These are phyloP conservation scores for Ganoderma resinaceum DNA, from an alignment of 1,284 basidiomycete species.

Conservation along the genomic window DNA sequence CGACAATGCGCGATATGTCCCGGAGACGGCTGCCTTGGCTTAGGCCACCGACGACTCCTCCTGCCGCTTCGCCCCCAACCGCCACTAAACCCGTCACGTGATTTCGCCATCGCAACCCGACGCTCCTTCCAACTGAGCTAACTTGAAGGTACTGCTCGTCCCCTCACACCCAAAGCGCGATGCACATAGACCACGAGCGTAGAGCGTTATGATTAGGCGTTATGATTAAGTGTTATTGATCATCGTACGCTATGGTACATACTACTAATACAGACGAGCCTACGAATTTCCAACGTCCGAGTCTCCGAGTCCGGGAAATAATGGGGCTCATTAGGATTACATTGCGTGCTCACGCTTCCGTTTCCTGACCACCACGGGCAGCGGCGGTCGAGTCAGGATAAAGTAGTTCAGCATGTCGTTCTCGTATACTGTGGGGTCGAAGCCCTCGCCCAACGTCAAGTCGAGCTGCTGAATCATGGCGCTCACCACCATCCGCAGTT, in stretches of 20 bases:
- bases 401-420: conserved; percentile 34
- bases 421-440: conserved; percentile 34
- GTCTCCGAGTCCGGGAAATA: no score
- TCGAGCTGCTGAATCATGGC: conserved; percentile 38
- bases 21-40: conserved; percentile 20
- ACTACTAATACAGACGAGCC: not conserved
- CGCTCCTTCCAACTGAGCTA: not conserved
- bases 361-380: conserved; percentile 30
- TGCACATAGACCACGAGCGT: no score
- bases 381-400: conserved; percentile 28
- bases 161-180: not conserved
- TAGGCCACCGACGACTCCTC: conserved; percentile 7
- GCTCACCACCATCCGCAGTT: conserved; percentile 37
- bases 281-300: not conserved
- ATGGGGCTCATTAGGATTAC: not conserved
- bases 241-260: not conserved
- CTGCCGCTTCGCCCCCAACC: conserved; percentile 16
- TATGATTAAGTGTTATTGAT: not conserved
- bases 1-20: conserved; percentile 25
- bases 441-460: conserved; percentile 33
- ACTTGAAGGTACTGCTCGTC: not conserved
- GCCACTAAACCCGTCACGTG: conserved; percentile 32
- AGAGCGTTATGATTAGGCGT: no score
- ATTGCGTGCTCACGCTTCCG: conserved; percentile 4
- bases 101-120: conserved; percentile 17